Percentiles rank a stretch among this genome's conserved stretches.
phyloP scores from a whole-genome alignment of 2,329 filamentous ascomycete genomes.

The Dactylellina parvicollis region DNA sequence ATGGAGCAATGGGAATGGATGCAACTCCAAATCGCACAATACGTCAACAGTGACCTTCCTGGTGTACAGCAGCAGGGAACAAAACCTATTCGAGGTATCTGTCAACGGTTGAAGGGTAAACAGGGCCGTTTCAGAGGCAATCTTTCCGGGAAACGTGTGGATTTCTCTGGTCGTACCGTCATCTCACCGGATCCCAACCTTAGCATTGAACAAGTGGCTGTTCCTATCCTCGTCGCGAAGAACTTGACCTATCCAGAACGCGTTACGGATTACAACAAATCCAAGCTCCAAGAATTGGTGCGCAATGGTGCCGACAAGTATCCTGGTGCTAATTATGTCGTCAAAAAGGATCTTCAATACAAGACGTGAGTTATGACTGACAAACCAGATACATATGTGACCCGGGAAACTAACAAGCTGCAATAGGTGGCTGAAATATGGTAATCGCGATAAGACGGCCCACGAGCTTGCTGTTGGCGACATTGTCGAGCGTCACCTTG shows the following conservation, averaged over 20 bases:
- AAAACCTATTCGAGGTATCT: constrained; percentile 91
- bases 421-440: constrained; percentile 73
- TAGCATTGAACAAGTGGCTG: constrained; percentile 89
- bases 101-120: constrained; percentile 94
- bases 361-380: constrained; percentile 65
- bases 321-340: constrained; percentile 86
- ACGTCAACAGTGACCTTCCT: constrained; percentile 96
- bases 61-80: constrained; percentile 89
- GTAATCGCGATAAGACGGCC: constrained; percentile 75
- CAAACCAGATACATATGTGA: neutral
- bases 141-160: constrained; percentile 95
- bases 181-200: constrained; percentile 97
- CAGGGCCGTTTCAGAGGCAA: constrained; percentile 97
- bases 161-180: constrained; percentile 96
- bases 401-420: neutral
- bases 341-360: constrained; percentile 75
- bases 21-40: constrained; percentile 94
- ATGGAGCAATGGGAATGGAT: constrained; percentile 99
- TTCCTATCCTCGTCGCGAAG: constrained; percentile 90
- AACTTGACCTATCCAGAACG: constrained; percentile 95
- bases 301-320: constrained; percentile 79
- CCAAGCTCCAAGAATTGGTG: constrained; percentile 79
- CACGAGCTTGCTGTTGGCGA: constrained; percentile 82
- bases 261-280: constrained; percentile 83
- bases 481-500: constrained; percentile 90